Conservation (phyloP, 345 rosid genomes). For the Eucalyptus cloeziana region DNA sequence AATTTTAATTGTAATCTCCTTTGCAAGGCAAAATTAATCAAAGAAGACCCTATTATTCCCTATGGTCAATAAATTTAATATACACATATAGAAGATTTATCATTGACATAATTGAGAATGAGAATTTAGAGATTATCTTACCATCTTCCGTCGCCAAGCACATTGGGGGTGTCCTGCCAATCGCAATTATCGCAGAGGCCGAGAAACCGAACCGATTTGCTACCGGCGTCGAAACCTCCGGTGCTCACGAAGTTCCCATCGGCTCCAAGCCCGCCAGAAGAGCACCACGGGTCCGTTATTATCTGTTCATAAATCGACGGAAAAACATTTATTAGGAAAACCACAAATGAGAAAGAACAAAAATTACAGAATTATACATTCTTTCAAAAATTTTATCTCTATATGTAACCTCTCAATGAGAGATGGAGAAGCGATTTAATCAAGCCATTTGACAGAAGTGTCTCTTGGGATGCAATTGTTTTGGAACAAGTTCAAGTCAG, state of each 20-base stretch:
- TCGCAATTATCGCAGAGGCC: slow-evolving; percentile 13
- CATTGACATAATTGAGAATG: background rate
- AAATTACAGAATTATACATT: background rate
- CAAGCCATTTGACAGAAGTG: background rate
- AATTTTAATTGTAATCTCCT: background rate
- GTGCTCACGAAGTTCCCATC: slow-evolving; percentile 72
- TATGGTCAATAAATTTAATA: background rate
- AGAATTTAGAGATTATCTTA: background rate
- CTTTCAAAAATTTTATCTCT: background rate
- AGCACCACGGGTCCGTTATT: slow-evolving; percentile 86
- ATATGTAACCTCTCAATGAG: too few relatives aligned
- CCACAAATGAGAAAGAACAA: background rate
- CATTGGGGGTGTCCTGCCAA: slow-evolving; percentile 63
- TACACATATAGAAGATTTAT: background rate
- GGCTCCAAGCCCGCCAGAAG: slow-evolving; percentile 67
- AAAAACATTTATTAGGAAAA: background rate
- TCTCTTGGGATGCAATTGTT: background rate
- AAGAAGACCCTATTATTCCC: background rate
- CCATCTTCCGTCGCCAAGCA: slow-evolving; percentile 76
- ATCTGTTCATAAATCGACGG: slow-evolving; percentile 11
- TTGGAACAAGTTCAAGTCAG: background rate
- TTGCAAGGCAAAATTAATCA: background rate
- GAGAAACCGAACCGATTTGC: slow-evolving; percentile 51
- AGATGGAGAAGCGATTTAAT: background rate
- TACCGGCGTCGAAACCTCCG: slow-evolving; percentile 64